Evolutionary conservation across 257 asterid species (phyloP).

Genomic region (Salvia splendens): DNA sequence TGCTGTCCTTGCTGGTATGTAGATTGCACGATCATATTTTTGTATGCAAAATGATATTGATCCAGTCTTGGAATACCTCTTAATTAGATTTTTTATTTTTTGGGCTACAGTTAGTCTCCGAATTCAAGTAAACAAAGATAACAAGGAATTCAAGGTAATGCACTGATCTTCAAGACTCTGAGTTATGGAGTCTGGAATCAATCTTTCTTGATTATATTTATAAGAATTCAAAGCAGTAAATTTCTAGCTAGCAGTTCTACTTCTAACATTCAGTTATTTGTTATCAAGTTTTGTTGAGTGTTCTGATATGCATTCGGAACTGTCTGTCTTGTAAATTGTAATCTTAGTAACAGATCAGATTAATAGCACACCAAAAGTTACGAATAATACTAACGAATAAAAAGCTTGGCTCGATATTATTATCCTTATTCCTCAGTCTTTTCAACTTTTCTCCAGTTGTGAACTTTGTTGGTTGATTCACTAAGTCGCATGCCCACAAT

Average conservation of each 20-base stretch:
- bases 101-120: slow-evolving; percentile 68
- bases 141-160: slow-evolving; percentile 85
- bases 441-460: neutral
- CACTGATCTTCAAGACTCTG: neutral
- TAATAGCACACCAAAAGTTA: neutral
- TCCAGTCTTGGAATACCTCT: slow-evolving; percentile 11
- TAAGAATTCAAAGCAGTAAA: neutral
- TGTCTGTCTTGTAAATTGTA: neutral
- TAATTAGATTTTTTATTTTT: slow-evolving; percentile 28
- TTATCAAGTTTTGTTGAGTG: neutral
- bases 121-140: slow-evolving; percentile 91
- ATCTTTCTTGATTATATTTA: neutral
- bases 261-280: slow-evolving; percentile 1
- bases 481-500: slow-evolving; percentile 18
- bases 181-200: neutral
- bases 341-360: neutral
- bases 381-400: too few relatives aligned
- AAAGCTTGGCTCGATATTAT: neutral
- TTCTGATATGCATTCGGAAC: neutral
- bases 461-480: neutral
- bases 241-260: neutral
- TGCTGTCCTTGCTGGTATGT: slow-evolving; percentile 94
- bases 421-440: neutral
- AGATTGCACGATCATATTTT: slow-evolving; percentile 10
- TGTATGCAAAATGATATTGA: neutral